phyloP scores from a whole-genome alignment of 768 basidiomycete species.

The Lepiota subincarnata region DNA sequence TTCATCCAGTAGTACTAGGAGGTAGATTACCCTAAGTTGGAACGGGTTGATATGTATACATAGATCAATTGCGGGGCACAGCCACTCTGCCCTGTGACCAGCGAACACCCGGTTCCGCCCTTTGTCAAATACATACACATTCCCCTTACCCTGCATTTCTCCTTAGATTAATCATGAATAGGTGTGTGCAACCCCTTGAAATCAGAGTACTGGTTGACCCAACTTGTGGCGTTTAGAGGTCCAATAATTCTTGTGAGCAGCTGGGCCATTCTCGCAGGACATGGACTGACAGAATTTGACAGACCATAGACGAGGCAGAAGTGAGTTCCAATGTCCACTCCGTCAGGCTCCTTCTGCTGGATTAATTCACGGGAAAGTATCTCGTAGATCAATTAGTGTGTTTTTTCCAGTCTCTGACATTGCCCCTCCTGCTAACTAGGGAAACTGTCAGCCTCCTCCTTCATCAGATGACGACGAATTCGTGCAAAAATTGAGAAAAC shows the following conservation, averaged over 20 bases:
- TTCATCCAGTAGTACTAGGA: no score
- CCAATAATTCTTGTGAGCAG: constrained; percentile 21
- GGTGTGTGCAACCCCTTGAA: not conserved
- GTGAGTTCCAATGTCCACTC: constrained; percentile 8
- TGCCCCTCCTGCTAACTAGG: not conserved
- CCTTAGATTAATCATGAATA: constrained; percentile 2
- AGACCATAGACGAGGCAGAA: constrained; percentile 29
- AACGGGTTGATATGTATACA: no score
- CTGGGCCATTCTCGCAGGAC: not conserved
- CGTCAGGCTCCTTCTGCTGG: not conserved
- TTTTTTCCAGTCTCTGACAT: not conserved
- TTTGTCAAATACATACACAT: not conserved
- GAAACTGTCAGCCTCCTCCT: constrained; percentile 28
- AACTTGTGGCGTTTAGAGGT: constrained; percentile 14
- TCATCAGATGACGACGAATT: constrained; percentile 33
- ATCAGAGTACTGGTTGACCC: not conserved
- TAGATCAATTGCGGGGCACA: no score
- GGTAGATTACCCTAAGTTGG: no score
- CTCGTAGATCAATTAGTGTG: constrained; percentile 34
- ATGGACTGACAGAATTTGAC: not conserved
- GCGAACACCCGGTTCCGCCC: no score
- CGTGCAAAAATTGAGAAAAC: constrained; percentile 30
- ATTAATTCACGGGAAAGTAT: constrained; percentile 20
- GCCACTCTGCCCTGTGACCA: no score
- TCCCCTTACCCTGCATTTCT: not conserved